Percentiles rank a stretch among this genome's conserved stretches.
These are phyloP conservation scores for Eucalyptus leucophloia DNA, from an alignment of 345 rosid species.

Conservation along the genomic window DNA sequence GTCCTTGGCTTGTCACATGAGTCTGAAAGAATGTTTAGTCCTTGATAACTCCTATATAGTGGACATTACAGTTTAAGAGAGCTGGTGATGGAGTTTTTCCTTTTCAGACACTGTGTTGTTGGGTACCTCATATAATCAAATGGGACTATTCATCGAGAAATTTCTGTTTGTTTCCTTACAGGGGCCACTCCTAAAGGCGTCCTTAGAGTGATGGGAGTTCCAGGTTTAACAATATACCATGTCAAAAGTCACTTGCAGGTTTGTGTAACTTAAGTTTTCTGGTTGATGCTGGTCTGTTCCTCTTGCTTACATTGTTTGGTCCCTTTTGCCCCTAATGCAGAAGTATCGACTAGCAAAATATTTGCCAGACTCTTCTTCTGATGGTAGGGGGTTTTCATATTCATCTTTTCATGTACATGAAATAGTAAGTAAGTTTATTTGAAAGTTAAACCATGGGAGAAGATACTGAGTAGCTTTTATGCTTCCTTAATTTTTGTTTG, in stretches of 20 bases:
- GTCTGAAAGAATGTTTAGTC: neutral
- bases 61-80: neutral
- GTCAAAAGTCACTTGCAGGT: conserved; percentile 99
- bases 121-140: neutral
- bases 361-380: conserved; percentile 90
- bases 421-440: neutral
- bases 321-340: conserved; percentile 25
- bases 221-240: conserved; percentile 91
- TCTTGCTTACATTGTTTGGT: neutral
- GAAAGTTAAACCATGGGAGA: neutral
- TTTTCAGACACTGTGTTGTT: neutral
- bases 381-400: conserved; percentile 40
- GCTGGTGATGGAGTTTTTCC: neutral
- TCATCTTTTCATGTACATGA: neutral
- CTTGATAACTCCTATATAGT: neutral
- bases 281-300: neutral
- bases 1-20: neutral
- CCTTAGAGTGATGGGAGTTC: conserved; percentile 93
- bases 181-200: conserved; percentile 99
- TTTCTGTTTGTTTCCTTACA: conserved; percentile 1
- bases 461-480: neutral
- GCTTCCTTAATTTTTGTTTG: conserved; percentile 6
- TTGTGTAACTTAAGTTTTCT: neutral
- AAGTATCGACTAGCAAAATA: conserved; percentile 93
- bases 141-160: neutral